Conservation (phyloP, 768 basidiomycete genomes). For the Suillus paluster region DNA sequence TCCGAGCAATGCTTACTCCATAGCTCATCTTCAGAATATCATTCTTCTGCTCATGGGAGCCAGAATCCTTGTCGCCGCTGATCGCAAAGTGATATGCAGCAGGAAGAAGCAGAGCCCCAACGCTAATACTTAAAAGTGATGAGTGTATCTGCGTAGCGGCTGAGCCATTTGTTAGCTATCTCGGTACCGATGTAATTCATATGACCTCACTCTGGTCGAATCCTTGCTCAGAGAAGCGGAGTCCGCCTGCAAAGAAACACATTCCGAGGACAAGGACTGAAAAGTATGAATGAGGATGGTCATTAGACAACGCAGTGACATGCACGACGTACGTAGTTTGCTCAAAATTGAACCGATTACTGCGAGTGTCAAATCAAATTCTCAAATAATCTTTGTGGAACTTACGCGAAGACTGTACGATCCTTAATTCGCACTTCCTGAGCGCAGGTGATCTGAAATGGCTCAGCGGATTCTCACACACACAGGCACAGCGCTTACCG, state of each 20-base stretch:
- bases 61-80: slow-evolving; percentile 26
- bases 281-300: slow-evolving; percentile 11
- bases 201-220: slow-evolving; percentile 66
- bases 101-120: slow-evolving; percentile 78
- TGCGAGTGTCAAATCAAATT: slow-evolving; percentile 27
- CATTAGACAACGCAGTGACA: neutral
- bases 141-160: slow-evolving; percentile 73
- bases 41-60: slow-evolving; percentile 37
- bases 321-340: slow-evolving; percentile 58
- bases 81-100: slow-evolving; percentile 76
- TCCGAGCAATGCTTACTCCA: slow-evolving; percentile 42
- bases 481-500: slow-evolving; percentile 49
- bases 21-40: slow-evolving; percentile 55
- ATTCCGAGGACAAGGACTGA: slow-evolving; percentile 83
- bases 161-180: slow-evolving; percentile 21
- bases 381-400: slow-evolving; percentile 4
- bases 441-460: slow-evolving; percentile 72
- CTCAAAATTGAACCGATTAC: slow-evolving; percentile 86
- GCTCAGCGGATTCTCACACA: neutral
- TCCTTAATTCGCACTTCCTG: slow-evolving; percentile 76
- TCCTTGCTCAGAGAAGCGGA: slow-evolving; percentile 79
- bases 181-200: neutral
- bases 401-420: slow-evolving; percentile 83
- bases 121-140: slow-evolving; percentile 76
- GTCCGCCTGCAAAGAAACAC: slow-evolving; percentile 89